Percentiles rank a stretch among this genome's conserved stretches.
Evolutionary conservation across 2,329 filamentous ascomycete genomes (phyloP).

Genomic region (Eurotiales sp.): DNA sequence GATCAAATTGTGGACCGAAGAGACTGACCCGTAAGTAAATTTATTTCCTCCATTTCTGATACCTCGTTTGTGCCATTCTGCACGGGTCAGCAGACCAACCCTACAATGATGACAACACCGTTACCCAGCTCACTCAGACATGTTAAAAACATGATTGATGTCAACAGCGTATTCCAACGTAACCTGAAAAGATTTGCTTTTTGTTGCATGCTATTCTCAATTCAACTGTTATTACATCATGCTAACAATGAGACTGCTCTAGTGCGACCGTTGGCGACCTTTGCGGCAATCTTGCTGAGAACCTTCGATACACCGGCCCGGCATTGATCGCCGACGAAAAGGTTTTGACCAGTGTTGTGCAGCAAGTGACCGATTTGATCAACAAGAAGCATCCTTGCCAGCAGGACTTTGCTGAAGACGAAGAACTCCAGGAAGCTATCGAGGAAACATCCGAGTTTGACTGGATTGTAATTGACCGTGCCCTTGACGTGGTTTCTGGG

Average conservation of each 20-base stretch:
- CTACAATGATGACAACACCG: conserved; percentile 82
- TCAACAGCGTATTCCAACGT: conserved; percentile 64
- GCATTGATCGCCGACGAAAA: conserved; percentile 72
- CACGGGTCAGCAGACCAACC: conserved; percentile 1
- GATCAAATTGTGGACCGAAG: conserved; percentile 79
- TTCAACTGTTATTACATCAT: not conserved
- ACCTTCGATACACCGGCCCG: conserved; percentile 85
- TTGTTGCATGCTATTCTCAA: not conserved
- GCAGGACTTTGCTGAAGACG: conserved; percentile 78
- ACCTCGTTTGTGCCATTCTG: not conserved
- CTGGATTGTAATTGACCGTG: conserved; percentile 94
- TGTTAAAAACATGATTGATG: conserved; percentile 75
- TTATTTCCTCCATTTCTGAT: conserved; percentile 5
- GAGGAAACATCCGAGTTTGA: conserved; percentile 90
- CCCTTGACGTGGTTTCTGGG: conserved; percentile 83
- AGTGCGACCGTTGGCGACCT: conserved; percentile 90
- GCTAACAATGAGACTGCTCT: conserved; percentile 16
- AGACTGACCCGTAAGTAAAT: conserved; percentile 81
- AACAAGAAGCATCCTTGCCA: conserved; percentile 91
- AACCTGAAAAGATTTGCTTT: conserved; percentile 32
- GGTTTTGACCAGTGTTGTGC: conserved; percentile 71
- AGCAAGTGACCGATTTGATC: conserved; percentile 72
- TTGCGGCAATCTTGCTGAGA: conserved; percentile 87
- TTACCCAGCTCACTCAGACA: conserved; percentile 99
- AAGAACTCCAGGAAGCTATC: conserved; percentile 69